Base-by-base conservation (phyloP, 768 basidiomycete genomes). In the Kwoniella shandongensis region DNA sequence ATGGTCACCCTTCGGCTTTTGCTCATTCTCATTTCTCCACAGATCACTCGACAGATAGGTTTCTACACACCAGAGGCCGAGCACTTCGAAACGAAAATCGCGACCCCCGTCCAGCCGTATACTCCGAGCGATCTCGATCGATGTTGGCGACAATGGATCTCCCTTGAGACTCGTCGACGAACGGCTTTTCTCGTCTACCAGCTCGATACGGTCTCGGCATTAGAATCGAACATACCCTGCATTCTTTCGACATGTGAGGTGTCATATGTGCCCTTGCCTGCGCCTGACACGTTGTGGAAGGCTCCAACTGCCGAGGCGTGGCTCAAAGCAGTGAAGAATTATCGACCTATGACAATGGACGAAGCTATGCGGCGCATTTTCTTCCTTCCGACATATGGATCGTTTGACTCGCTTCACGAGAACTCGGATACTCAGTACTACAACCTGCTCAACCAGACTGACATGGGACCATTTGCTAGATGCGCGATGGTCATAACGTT, bases 381-480 rank as follows among this genome's bases (percentile, higher is more conserved):
- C 69, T 70, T 62, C 57, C 44, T 73, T 20, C 72, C 72, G 6
- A 66, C 64, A 1, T 73, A 54, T 46, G 72, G 72, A 18, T 42
- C 60, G 8, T 73, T 73, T 51, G 72, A 73, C 38, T 50, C 45
- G 2, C 40, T 66, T 3, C 72, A 73, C 44, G 69, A 68, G 50
- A 51, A 59, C 12, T 60, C 69, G 12, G 67, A 70, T 44, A 66
- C 69, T 0, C 61, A 69, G 40, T 62, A 53, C 41, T 70, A 68
- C 50, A 66, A 70, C 52, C 52, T 71, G 6, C 56, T 76, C 20
- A 66, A 73, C 39, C 57, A 67, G 27, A 52, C 42, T 35, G 69
- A 70, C 40, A 65, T 72, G 36, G 79, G 79, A 40, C 75, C 76
- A 15, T 79, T 79, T 54, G 77, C 74, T 0, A 59, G 79, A 52